Base-by-base conservation (phyloP, 257 asterid species). In the Knoxia roxburghii region DNA sequence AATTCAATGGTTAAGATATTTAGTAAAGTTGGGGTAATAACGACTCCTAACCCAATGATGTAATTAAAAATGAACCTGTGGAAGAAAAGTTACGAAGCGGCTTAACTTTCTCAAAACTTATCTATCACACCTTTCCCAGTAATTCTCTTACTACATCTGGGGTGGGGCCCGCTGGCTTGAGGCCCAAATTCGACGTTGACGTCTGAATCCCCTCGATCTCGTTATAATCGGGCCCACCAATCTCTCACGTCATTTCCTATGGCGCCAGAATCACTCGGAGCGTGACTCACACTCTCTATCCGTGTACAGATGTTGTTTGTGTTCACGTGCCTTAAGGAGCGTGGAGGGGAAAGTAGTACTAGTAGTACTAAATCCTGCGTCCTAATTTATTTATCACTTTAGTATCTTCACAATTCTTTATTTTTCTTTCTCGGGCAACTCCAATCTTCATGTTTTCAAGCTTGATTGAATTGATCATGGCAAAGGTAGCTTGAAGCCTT, bases 151-250 rank as follows among this genome's bases (percentile, higher is more conserved):
- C 5, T 18, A n/a, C 29, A 6, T 20, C 41, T 37, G 41, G 58
- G 2, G 63, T 37, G 65, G 73, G 68, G 23, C 72, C 58, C 64
- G 14, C 1, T 2, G n/a, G 2, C 7, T 20, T 7, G 65, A 29
- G 57, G 75, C 26, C 51, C 64, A 24, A 21, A 50, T 26, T 29
- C 64, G 64, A 50, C 37, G 69, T 67, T 60, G 73, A 58, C 77
- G 52, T 68, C 41, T 73, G 73, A 61, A 37, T 65, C 61, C 58
- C n/a, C 52, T 60, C 64, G 65, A 68, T 61, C 51, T 56, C 61
- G 64, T 63, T 68, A 30, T 61, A 37, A 20, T 35, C 55, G 70
- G 70, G 2, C 73, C 70, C 78, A 13, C 61, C n/a, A 27, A 30
- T 17, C 20, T 14, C 30, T 18, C 1, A 49, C 9, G 41, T 37